Percentiles rank a stretch among this genome's conserved stretches.
Conservation (phyloP, 495 filamentous ascomycete species). For the Acidiella bohemica region DNA sequence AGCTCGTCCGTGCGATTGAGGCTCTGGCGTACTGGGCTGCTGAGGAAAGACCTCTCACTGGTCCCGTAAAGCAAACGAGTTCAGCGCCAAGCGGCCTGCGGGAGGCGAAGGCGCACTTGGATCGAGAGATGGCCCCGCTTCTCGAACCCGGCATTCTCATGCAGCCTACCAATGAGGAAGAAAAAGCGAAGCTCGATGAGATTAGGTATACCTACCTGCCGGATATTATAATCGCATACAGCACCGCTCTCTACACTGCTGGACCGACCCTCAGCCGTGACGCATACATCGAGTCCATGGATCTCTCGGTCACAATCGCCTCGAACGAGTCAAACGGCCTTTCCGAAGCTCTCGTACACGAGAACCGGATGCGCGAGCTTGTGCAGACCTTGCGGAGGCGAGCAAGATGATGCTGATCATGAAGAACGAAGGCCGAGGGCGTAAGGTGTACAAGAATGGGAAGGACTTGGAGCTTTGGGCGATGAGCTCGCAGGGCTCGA, state of each 20-base stretch:
- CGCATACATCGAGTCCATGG: constrained; percentile 61
- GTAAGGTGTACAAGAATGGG: constrained; percentile 29
- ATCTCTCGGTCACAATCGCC: constrained; percentile 54
- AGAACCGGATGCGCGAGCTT: constrained; percentile 62
- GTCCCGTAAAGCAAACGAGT: neutral
- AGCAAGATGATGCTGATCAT: constrained; percentile 61
- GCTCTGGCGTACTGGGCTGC: constrained; percentile 46
- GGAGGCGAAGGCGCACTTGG: constrained; percentile 19
- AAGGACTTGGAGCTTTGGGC: constrained; percentile 16
- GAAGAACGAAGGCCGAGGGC: constrained; percentile 36
- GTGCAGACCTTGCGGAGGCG: constrained; percentile 57
- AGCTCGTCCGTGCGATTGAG: constrained; percentile 51
- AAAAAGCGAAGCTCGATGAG: constrained; percentile 22
- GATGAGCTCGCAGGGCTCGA: constrained; percentile 5
- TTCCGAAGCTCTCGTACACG: constrained; percentile 47
- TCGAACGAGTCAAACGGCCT: constrained; percentile 43
- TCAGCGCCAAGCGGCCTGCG: neutral
- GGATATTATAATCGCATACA: constrained; percentile 68
- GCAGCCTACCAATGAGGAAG: constrained; percentile 3
- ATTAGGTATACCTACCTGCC: constrained; percentile 67
- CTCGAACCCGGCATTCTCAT: constrained; percentile 8
- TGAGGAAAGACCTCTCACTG: constrained; percentile 22
- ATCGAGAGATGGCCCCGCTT: constrained; percentile 24
- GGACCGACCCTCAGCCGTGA: constrained; percentile 51
- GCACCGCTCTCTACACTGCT: constrained; percentile 55